phyloP scores from a whole-genome alignment of 345 rosid genomes.

The Nephelium lappaceum region DNA sequence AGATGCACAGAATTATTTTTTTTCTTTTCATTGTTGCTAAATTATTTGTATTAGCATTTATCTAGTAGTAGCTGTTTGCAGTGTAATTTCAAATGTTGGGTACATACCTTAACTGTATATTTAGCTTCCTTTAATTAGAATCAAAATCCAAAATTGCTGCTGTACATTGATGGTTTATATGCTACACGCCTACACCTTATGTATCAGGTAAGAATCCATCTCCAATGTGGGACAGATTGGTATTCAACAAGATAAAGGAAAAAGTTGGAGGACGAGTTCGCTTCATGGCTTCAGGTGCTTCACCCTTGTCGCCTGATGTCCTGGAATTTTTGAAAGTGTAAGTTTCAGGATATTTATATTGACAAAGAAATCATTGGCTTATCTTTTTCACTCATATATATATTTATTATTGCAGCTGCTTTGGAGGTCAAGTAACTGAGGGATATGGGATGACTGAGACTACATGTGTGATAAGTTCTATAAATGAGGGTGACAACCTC shows the following conservation, averaged over 20 bases:
- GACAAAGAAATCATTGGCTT: slow-evolving; percentile 1
- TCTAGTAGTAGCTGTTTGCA: background rate
- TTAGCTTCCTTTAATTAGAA: background rate
- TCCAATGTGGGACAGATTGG: slow-evolving; percentile 97
- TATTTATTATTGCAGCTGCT: slow-evolving; percentile 58
- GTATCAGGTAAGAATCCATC: slow-evolving; percentile 84
- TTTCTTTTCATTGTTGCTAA: background rate
- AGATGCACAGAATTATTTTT: slow-evolving; percentile 2
- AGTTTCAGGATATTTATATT: slow-evolving; percentile 31
- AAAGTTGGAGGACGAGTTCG: slow-evolving; percentile 97
- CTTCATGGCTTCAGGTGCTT: slow-evolving; percentile 80
- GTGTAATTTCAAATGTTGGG: background rate
- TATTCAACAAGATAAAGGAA: slow-evolving; percentile 87
- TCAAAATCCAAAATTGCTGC: background rate
- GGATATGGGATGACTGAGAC: slow-evolving; percentile 89
- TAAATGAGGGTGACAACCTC: slow-evolving; percentile 66
- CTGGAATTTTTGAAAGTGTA: slow-evolving; percentile 90
- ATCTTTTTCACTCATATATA: background rate
- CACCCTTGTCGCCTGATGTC: slow-evolving; percentile 97
- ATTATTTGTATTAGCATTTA: background rate
- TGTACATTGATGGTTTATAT: slow-evolving; percentile 17
- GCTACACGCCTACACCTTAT: slow-evolving; percentile 8
- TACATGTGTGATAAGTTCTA: slow-evolving; percentile 56
- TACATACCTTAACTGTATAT: background rate
- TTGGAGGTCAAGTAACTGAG: slow-evolving; percentile 66